These are phyloP conservation scores for Stemphylium vesicarium DNA, from an alignment of 2,329 filamentous ascomycete species.

Conservation along the genomic window DNA sequence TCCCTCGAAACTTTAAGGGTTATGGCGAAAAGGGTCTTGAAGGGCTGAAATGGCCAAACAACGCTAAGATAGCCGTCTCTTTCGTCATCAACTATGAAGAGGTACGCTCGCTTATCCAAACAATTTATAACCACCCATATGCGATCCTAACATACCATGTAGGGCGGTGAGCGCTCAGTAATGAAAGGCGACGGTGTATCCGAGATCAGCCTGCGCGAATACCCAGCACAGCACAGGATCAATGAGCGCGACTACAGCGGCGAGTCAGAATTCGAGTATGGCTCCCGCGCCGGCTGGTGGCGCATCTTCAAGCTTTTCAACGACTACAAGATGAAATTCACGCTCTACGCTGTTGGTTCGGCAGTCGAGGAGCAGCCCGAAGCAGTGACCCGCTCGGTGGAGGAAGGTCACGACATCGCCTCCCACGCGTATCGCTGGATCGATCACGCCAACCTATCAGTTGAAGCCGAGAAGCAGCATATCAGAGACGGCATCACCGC, in stretches of 20 bases:
- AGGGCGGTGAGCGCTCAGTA: conserved; percentile 39
- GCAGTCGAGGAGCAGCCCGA: conserved; percentile 58
- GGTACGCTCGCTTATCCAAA: not conserved
- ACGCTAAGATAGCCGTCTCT: conserved; percentile 47
- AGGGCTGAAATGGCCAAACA: conserved; percentile 44
- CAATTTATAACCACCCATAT: not conserved
- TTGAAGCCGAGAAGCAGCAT: conserved; percentile 57
- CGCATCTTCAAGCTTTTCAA: conserved; percentile 58
- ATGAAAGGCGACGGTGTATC: conserved; percentile 43
- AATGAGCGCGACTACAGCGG: conserved; percentile 56
- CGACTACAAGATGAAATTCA: conserved; percentile 57
- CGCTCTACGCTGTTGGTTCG: conserved; percentile 58
- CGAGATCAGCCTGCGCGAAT: conserved; percentile 46
- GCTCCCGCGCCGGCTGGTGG: conserved; percentile 58
- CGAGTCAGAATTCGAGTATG: conserved; percentile 61
- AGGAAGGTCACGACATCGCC: conserved; percentile 59
- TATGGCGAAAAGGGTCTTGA: conserved; percentile 52
- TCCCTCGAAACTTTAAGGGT: conserved; percentile 51
- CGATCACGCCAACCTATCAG: conserved; percentile 55
- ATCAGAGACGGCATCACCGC: conserved; percentile 53
- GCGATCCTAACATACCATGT: conserved; percentile 25
- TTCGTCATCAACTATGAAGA: conserved; percentile 41
- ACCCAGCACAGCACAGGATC: conserved; percentile 42
- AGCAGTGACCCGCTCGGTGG: conserved; percentile 56
- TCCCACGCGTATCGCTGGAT: conserved; percentile 60